Base-by-base conservation (phyloP, 2,329 filamentous ascomycete species). In the Colletotrichum brevisporum region DNA sequence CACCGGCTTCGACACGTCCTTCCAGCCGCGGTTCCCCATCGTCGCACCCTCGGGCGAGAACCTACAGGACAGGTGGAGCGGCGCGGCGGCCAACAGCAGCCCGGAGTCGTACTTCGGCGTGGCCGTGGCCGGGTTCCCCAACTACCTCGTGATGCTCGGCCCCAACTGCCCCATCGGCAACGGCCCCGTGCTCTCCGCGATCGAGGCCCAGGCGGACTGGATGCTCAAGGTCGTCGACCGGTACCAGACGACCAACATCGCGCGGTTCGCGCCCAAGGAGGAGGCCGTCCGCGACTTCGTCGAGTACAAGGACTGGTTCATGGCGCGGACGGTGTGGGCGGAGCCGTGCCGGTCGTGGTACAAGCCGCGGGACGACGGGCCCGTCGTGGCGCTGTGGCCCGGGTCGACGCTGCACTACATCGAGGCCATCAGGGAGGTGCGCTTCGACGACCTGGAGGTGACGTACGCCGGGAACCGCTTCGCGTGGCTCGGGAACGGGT, bases 211-310 rank as follows among this genome's bases (percentile, higher is more conserved):
- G 67, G 82, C 82, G 4, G 84, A 87, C 71, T 87, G 85, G 76
- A 82, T 86, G 71, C 80, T 83, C 71, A 83, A 84, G 71, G 74
- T 86, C 47, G 81, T 88, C 67, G 82, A 86, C 75, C 82, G 83
- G 47, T 84, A 81, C 72, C 82, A 86, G 74, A 84, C 81, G 3
- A 78, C 85, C 73, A 81, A 84, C 74, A 83, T 87, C 63, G 74
- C 75, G 5, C 77, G 80, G 5, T 82, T 85, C 48, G 74, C 80
- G 9, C 81, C 86, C 12, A 85, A 85, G 72, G 73, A 77, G 1
- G 80, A 81, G 18, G 84, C 82, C 1, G 82, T 88, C 8, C 75
- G 77, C 12, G 87, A 88, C 69, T 89, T 89, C 75, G 80, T 84
- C 65, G 77, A 77, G 4, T 80, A 82, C 76, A 82, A 82, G 50